Evolutionary conservation across 1,139 yeast genomes (phyloP), one percentile per base, ranked within the genome.

Genomic region (Candida sanyaensis): DNA sequence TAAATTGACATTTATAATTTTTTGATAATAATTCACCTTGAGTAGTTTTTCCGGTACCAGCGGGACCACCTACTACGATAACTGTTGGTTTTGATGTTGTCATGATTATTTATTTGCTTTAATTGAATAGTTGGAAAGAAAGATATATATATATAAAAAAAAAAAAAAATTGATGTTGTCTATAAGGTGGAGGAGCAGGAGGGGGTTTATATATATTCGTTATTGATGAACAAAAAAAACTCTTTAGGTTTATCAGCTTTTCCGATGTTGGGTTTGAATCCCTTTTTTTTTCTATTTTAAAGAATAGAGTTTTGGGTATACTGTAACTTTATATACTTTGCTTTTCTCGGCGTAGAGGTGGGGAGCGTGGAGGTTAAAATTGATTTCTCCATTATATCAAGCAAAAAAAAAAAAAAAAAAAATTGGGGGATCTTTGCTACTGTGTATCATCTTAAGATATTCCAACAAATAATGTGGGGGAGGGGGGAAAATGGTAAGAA

Each of bases 31-130:
- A 59, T n/a, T 68, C 68, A 0, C 90, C 96, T 28, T 88, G 78
- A 1, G 97, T 88, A 30, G 95, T 78, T 64, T 92, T 92, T 2
- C 98, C 98, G 2, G 96, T 87, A 10, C 97, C 97, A 0, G 97
- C 91, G 1, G 98, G 96, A 0, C 99, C 99, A 2, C 95, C 96
- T 13, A 75, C 78, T 9, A 76, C 75, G 30, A 74, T 64, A 4
- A 75, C 71, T 1, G 64, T 63, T n/a, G 60, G 45, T 37, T 37
- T 32, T 13, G 30, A 32, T 26, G 52, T 26, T 52, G 28, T 30
- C 36, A 31, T 40, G 7, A 7, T 28, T 21, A 10, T 21, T 36
- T 8, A 9, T 36, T 36, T 24, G 21, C 21, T 17, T 17, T 17
- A 17, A 17, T 17, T 17, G 21, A 17, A 17, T 17, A 17, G 21